Evolutionary conservation across 148 eudicot species (phyloP), one percentile per base, ranked within the genome.

Genomic region (Dysphania ambrosioides): DNA sequence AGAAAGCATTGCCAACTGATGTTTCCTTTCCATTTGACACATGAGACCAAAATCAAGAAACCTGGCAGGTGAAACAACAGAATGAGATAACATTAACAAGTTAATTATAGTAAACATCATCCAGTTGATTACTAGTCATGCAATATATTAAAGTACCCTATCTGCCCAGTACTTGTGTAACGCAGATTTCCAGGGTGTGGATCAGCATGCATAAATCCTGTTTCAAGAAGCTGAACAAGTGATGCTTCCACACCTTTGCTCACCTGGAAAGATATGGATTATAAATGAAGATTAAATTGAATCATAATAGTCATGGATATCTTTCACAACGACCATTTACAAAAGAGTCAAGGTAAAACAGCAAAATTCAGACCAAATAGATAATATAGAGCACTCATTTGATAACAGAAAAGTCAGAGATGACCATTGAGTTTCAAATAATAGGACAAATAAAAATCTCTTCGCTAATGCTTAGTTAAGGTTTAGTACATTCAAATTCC

Each of bases 121-220:
- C n/a, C n/a, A 65, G 58, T n/a, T 9, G 3, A 42, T 23, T 68
- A 4, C 66, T 27, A 29, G 26, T n/a, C 55, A 60, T 29, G 66
- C 30, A 36, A n/a, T 47, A 29, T 32, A 38, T 34, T 51, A 58
- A 63, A 71, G 29, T 89, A 95, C 97, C 97, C 97, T 77, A 96
- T 83, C 82, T 90, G 88, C 66, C 94, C 97, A 67, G 94, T 79
- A 49, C 96, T 77, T 72, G 82, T 85, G 80, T 96, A 96, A 72
- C 91, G 92, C 83, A 96, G 68, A 77, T 96, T 96, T 74, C 99
- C 99, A 76, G 99, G 93, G 82, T 96, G 99, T 61, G 99, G 97
- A 88, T 96, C 99, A 68, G 97, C 99, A 86, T 96, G 99, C 78
- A 96, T 78, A 42, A 89, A 79, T 70, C 99, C 99, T 72, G 97